Evolutionary conservation across 352 stramenopile genomes (phyloP), one percentile per base, ranked within the genome.

Genomic region (Phytopythium sindhum): DNA sequence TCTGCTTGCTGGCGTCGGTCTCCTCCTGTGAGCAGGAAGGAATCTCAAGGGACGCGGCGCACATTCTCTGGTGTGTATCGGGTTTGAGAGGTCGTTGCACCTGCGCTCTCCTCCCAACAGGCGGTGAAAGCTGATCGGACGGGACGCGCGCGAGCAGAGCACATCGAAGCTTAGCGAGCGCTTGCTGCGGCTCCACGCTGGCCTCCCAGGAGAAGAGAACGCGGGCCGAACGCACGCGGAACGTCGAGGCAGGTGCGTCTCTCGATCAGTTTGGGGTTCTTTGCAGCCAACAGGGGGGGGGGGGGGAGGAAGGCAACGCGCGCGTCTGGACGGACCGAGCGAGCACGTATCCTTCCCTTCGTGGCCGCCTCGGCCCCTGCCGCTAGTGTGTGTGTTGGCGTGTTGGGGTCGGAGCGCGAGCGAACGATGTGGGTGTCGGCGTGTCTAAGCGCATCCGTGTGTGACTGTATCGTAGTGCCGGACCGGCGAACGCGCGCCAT

Each of bases 401-500:
- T n/a, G 41, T 47, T 21, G 15, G 19, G 41, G 17, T 15, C 11
- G 44, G 24, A 12, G 3, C 47, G 47, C 39, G 39, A 44, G 47
- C 47, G n/a, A 17, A 8, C 31, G 29, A 57, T 57, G 55, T 61
- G 37, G 15, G n/a, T 42, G 21, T 26, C 51, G 21, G 19, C 33
- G 19, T 57, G 51, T 57, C 33, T 57, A 9, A 57, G 12, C n/a
- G 51, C 51, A 19, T 44, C 51, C 10, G 17, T 44, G 21, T 52
- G 39, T 45, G 55, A 26, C 55, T 61, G 55, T 37, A 15, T 61
- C 37, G 37, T 39, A 45, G 37, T 37, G 33, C 15, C 55, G 21
- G 55, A 61, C 55, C 23, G 55, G 24, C 57, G 57, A 11, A 63
- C 57, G 41, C 29, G 44, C 28, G 45, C 57, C 26, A 63, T 55